Percentiles rank a stretch among this genome's conserved stretches.
These are phyloP conservation scores for Verticillium klebahnii DNA, from an alignment of 2,329 filamentous ascomycete genomes.

Conservation along the genomic window DNA sequence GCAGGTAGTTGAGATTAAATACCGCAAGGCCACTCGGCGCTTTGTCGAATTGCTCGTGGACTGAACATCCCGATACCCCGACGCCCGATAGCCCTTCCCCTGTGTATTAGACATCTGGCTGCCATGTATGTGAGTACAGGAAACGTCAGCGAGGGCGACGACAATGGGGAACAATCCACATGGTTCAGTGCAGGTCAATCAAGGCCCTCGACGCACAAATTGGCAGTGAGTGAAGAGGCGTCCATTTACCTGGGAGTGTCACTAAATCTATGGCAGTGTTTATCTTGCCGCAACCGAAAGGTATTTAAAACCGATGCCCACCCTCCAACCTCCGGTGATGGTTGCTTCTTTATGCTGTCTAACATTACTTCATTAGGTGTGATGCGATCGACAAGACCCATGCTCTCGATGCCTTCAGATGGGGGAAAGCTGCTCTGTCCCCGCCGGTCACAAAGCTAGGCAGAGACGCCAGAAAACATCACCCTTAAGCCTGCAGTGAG, in stretches of 20 bases:
- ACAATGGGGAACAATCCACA: neutral
- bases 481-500: conserved; percentile 3
- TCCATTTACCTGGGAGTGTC: no score
- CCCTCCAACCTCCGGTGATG: neutral
- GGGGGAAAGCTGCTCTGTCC: conserved; percentile 3
- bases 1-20: no score
- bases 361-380: neutral
- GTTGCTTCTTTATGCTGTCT: neutral
- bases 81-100: no score
- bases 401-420: conserved; percentile 6
- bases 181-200: neutral
- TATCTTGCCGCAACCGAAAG: neutral
- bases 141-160: no score
- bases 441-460: conserved; percentile 1
- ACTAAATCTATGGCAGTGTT: neutral
- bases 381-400: conserved; percentile 6
- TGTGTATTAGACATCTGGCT: no score
- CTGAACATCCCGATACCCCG: no score
- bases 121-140: no score
- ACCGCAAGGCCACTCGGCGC: no score
- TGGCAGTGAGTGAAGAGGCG: no score
- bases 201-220: no score
- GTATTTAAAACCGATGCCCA: neutral
- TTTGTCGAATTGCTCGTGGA: no score
- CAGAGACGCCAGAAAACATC: conserved; percentile 1